Percentiles rank a stretch among this genome's conserved stretches.
Evolutionary conservation across 1,284 basidiomycete genomes (phyloP).

Genomic region (Irpex sp.): DNA sequence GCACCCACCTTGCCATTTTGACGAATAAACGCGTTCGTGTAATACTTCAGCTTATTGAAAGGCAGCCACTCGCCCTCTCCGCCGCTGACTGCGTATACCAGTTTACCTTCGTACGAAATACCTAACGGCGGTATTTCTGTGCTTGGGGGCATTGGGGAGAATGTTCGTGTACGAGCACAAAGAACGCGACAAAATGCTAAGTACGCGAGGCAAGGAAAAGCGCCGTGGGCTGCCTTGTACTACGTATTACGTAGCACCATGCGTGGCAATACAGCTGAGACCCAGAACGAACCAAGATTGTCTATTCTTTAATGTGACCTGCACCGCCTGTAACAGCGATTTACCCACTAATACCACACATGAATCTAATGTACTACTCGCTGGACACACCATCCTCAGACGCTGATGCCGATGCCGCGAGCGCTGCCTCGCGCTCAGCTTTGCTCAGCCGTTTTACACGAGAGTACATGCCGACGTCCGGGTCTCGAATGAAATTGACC

Average conservation of each 20-base stretch:
- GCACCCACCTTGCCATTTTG: conserved; percentile 30
- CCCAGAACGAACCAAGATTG: too few relatives aligned
- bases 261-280: too few relatives aligned
- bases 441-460: conserved; percentile 31
- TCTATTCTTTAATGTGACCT: too few relatives aligned
- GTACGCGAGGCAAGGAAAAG: too few relatives aligned
- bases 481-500: conserved; percentile 89
- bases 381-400: not conserved
- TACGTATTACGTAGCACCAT: too few relatives aligned
- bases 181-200: too few relatives aligned
- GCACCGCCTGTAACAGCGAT: not conserved
- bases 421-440: not conserved
- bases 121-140: conserved; percentile 29
- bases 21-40: conserved; percentile 60
- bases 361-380: not conserved
- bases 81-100: conserved; percentile 24
- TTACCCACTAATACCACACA: not conserved
- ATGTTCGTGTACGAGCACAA: not conserved
- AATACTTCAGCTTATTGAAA: conserved; percentile 39
- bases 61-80: conserved; percentile 39
- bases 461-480: conserved; percentile 63
- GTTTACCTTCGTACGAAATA: conserved; percentile 28
- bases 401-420: not conserved
- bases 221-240: too few relatives aligned
- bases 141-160: not conserved